Evolutionary conservation across 768 basidiomycete genomes (phyloP), one percentile per base, ranked within the genome.

Genomic region (Amanita rimosa): DNA sequence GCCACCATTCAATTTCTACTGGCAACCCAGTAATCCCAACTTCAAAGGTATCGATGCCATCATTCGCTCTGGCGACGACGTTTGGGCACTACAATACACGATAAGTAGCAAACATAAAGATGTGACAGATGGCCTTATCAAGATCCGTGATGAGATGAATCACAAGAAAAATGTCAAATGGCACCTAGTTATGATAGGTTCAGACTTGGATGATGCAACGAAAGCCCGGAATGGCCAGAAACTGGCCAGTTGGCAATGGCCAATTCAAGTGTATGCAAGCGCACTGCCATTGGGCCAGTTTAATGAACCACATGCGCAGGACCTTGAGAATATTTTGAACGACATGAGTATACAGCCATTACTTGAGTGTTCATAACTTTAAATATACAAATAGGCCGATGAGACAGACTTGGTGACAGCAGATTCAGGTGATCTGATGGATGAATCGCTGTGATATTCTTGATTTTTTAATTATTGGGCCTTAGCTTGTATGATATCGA

Each of bases 131-230:
- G 51, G 51, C 38, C 46, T 48, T 35, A 21, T 17, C 1, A 11
- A 48, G 51, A 33, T 52, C 42, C 22, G 13, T 47, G 33, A 52
- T 13, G 37, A 24, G 21, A 52, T 52, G 51, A 42, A 52, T 38
- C 33, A 40, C 21, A 39, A 44, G n/a, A 35, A 2, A 16, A 22
- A 27, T 37, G 43, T 53, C 45, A 37, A 43, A 27, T 53, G 48
- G 48, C 14, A 29, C 33, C 22, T 52, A 13, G 47, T 24, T 45
- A 52, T 52, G 27, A 39, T 52, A 36, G 42, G 47, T 26, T 22
- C 43, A 19, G 17, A 49, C 9, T 33, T 49, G 48, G 9, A n/a
- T 17, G 14, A n/a, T 43, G 52, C 52, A 11, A 27, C 19, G 49
- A 19, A 14, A 29, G 42, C 41, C 14, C 19, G 52, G 36, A 11